Percentiles rank a stretch among this genome's conserved stretches.
Conservation (phyloP, 2,329 filamentous ascomycete species). For the Lachnellula subtilissima region DNA sequence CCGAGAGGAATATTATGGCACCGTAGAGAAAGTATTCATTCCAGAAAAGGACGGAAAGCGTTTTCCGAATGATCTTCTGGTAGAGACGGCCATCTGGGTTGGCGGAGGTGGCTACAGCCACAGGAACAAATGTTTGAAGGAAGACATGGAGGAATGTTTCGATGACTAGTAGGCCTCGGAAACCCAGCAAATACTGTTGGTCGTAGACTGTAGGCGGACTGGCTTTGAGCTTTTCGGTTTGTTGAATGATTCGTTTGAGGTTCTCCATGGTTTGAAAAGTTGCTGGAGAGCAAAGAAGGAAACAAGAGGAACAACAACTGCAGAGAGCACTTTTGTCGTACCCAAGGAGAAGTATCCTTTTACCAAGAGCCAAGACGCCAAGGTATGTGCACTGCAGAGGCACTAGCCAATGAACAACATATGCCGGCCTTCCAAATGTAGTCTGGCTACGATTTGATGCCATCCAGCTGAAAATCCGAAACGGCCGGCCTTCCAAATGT, state of each 20-base stretch:
- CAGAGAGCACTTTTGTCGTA: too few relatives aligned
- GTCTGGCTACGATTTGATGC: too few relatives aligned
- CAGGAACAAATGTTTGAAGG: constrained; percentile 41
- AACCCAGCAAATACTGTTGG: constrained; percentile 36
- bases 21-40: constrained; percentile 42
- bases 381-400: too few relatives aligned
- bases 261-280: not conserved
- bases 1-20: constrained; percentile 42
- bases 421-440: too few relatives aligned
- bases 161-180: constrained; percentile 40
- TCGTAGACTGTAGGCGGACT: constrained; percentile 6
- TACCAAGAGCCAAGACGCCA: too few relatives aligned
- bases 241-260: not conserved
- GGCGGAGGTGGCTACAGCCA: constrained; percentile 35
- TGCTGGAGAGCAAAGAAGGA: not conserved
- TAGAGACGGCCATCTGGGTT: constrained; percentile 35
- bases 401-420: too few relatives aligned
- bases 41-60: constrained; percentile 41
- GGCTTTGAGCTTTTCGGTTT: constrained; percentile 1
- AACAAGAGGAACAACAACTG: too few relatives aligned
- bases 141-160: constrained; percentile 42
- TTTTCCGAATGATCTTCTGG: constrained; percentile 39
- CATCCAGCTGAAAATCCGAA: too few relatives aligned
- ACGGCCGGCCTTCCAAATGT: too few relatives aligned
- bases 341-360: too few relatives aligned